Evolutionary conservation across 2,329 filamentous ascomycete genomes (phyloP).

Genomic region (Mycosphaerella sp.): DNA sequence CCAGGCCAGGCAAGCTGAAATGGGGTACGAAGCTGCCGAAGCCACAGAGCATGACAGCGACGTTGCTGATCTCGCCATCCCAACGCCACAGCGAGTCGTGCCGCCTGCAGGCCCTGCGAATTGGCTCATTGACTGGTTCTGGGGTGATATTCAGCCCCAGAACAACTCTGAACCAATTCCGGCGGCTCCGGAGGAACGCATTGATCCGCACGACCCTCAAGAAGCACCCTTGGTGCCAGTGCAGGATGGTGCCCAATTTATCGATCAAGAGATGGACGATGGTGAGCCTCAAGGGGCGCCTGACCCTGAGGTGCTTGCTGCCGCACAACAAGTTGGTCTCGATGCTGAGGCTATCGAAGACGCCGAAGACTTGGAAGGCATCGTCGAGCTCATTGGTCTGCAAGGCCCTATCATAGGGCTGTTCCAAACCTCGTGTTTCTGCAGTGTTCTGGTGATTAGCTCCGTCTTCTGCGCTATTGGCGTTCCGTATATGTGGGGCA

Average conservation of each 20-base stretch:
- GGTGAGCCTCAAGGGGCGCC: conserved; percentile 7
- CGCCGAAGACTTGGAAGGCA: conserved; percentile 89
- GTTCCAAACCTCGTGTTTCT: conserved; percentile 93
- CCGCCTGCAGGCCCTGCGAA: conserved; percentile 18
- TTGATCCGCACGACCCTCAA: conserved; percentile 53
- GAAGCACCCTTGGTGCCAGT: conserved; percentile 51
- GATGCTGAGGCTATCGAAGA: conserved; percentile 71
- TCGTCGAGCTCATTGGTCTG: conserved; percentile 94
- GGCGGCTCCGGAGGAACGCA: conserved; percentile 52
- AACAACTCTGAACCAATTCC: conserved; percentile 32
- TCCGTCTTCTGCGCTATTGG: conserved; percentile 83
- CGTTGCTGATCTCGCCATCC: not conserved
- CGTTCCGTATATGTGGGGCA: conserved; percentile 85
- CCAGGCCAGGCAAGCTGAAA: conserved; percentile 3
- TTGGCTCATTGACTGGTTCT: conserved; percentile 42
- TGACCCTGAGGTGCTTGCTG: conserved; percentile 55
- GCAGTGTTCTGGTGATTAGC: conserved; percentile 78
- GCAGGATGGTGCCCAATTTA: conserved; percentile 35
- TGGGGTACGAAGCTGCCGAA: conserved; percentile 1
- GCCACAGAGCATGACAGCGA: not conserved
- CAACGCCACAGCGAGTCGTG: not conserved
- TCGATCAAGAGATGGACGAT: conserved; percentile 8
- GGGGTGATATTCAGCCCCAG: conserved; percentile 38
- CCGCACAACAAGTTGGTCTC: conserved; percentile 59
- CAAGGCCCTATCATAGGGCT: conserved; percentile 83